Conservation (phyloP, 208 protist species). For the Acanthamoeba divionensis region DNA sequence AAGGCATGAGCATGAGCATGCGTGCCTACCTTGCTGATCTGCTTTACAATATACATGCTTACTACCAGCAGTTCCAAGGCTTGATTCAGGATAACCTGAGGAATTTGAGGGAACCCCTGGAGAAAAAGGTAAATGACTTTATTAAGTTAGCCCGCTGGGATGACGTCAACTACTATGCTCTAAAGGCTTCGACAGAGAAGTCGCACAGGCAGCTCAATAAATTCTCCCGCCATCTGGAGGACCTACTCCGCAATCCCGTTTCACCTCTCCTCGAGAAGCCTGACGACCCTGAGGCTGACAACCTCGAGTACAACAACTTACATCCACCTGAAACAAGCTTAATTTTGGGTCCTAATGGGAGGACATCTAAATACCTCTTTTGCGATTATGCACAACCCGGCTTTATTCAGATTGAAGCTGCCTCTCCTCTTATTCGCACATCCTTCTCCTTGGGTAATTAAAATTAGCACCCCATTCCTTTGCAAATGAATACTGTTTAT, state of each 20-base stretch:
- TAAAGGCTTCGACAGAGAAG: conserved; percentile 92
- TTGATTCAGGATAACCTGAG: background rate
- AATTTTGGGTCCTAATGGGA: no score
- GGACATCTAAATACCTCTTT: no score
- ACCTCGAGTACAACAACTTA: background rate
- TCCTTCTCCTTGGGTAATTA: no score
- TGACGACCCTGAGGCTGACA: background rate
- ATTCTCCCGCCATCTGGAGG: conserved; percentile 39
- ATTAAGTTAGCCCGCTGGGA: conserved; percentile 81
- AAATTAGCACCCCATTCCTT: no score
- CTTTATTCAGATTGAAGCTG: no score
- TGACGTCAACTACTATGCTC: conserved; percentile 89
- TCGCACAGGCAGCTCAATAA: conserved; percentile 86
- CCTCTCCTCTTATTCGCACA: no score
- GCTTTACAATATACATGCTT: conserved; percentile 70
- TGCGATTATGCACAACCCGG: no score
- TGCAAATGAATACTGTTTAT: no score
- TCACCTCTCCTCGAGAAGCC: conserved; percentile 1
- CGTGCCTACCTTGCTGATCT: conserved; percentile 35
- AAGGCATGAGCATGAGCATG: background rate
- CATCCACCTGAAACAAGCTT: no score
- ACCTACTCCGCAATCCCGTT: conserved; percentile 14
- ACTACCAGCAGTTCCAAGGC: conserved; percentile 71
- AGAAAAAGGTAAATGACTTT: conserved; percentile 79
- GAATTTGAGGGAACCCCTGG: conserved; percentile 62